These are phyloP conservation scores for Sarocladium kiliense DNA, from an alignment of 2,329 filamentous ascomycete genomes.

Conservation along the genomic window DNA sequence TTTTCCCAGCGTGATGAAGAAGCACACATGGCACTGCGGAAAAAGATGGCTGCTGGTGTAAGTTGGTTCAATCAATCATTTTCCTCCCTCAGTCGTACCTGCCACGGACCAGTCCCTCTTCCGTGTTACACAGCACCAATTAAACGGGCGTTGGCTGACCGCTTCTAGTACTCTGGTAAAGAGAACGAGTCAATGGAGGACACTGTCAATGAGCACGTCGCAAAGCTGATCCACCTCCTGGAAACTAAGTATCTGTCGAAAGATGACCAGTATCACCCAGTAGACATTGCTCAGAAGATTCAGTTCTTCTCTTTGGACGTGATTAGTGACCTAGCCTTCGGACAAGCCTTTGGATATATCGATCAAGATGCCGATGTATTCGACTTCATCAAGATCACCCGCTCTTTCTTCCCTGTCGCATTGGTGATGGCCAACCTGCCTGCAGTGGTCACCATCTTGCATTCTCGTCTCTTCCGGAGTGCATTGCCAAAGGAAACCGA, in stretches of 20 bases:
- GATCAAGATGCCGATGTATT: slow-evolving; percentile 42
- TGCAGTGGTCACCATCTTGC: slow-evolving; percentile 34
- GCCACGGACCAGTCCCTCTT: slow-evolving; percentile 11
- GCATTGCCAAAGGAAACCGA: slow-evolving; percentile 35
- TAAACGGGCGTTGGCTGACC: not conserved
- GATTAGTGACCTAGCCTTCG: slow-evolving; percentile 48
- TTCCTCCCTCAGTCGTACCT: not conserved
- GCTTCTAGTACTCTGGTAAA: slow-evolving; percentile 41
- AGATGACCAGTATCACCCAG: slow-evolving; percentile 27
- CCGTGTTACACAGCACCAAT: not conserved
- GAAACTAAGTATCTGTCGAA: slow-evolving; percentile 38
- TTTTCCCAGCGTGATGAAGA: slow-evolving; percentile 27
- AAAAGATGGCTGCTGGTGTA: slow-evolving; percentile 43
- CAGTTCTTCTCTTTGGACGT: slow-evolving; percentile 53
- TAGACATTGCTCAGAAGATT: slow-evolving; percentile 47
- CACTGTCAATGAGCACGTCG: slow-evolving; percentile 42
- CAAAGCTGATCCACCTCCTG: slow-evolving; percentile 41
- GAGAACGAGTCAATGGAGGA: slow-evolving; percentile 45
- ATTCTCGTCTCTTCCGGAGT: slow-evolving; percentile 33
- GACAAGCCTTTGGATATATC: slow-evolving; percentile 43
- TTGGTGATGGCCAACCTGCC: slow-evolving; percentile 37
- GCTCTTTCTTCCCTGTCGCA: slow-evolving; percentile 36
- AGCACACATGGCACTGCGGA: slow-evolving; percentile 35
- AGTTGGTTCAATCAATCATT: slow-evolving; percentile 8
- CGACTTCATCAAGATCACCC: slow-evolving; percentile 41